Conservation (phyloP, 331 rosid genomes). For the Stylosanthes scabra region DNA sequence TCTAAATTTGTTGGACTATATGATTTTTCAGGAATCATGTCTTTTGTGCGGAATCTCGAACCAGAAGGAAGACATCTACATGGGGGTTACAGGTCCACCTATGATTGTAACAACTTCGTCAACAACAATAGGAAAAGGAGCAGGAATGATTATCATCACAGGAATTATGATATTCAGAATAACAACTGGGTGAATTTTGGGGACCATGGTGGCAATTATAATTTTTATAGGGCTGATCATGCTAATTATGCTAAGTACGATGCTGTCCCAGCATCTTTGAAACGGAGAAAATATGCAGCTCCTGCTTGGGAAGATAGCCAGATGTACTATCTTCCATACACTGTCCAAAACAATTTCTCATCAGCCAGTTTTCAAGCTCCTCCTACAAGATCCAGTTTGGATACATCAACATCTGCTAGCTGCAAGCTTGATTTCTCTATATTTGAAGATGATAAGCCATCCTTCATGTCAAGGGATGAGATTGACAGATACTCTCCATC, state of each 20-base stretch:
- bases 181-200: conserved; percentile 48
- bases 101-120: conserved; percentile 50
- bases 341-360: conserved; percentile 43
- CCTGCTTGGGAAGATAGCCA: conserved; percentile 69
- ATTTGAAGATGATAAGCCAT: conserved; percentile 77
- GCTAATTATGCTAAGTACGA: conserved; percentile 52
- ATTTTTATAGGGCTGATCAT: conserved; percentile 41
- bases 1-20: conserved; percentile 12
- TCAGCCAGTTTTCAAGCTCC: conserved; percentile 46
- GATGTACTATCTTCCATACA: conserved; percentile 57
- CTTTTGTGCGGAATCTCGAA: conserved; percentile 59
- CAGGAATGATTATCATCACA: conserved; percentile 49
- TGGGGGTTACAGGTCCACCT: conserved; percentile 58
- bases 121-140: conserved; percentile 56
- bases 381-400: conserved; percentile 53
- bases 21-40: conserved; percentile 67
- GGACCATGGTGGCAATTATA: conserved; percentile 42
- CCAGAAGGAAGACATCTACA: conserved; percentile 55
- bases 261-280: conserved; percentile 54
- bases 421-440: conserved; percentile 62
- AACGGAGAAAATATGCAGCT: conserved; percentile 79
- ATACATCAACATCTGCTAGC: conserved; percentile 56
- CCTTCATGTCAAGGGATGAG: conserved; percentile 92
- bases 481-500: conserved; percentile 97
- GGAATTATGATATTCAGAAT: conserved; percentile 48